A percentile compares a stretch with the other conserved stretches of the same genome.
phyloP scores from a whole-genome alignment of 345 rosid genomes.

The Odontarrhena argentea region DNA sequence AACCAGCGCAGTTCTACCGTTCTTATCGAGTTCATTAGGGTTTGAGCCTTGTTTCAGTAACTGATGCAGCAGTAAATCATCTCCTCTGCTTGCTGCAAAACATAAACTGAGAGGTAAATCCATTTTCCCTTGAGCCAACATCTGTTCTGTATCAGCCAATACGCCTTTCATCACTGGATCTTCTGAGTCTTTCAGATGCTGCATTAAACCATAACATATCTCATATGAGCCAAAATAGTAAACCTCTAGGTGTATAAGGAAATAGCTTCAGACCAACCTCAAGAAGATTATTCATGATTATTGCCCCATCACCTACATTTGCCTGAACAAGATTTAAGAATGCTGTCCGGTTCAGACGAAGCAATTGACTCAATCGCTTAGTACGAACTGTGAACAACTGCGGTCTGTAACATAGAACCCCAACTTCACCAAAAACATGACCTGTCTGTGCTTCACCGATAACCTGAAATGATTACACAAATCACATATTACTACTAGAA shows the following conservation, averaged over 20 bases:
- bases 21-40: constrained; percentile 66
- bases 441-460: constrained; percentile 69
- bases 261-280: constrained; percentile 52
- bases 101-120: constrained; percentile 78
- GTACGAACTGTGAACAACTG: constrained; percentile 83
- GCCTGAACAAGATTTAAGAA: constrained; percentile 71
- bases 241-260: constrained; percentile 9
- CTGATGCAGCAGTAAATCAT: constrained; percentile 72
- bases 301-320: constrained; percentile 84
- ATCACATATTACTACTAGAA: constrained; percentile 3
- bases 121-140: constrained; percentile 78
- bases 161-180: constrained; percentile 65
- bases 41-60: constrained; percentile 67
- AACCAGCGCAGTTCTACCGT: constrained; percentile 72
- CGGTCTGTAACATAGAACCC: constrained; percentile 80
- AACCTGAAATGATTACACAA: constrained; percentile 46
- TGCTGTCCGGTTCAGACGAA: constrained; percentile 76
- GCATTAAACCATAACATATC: constrained; percentile 33
- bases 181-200: constrained; percentile 69
- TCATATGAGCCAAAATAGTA: constrained; percentile 6
- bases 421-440: constrained; percentile 87
- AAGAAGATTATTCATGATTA: constrained; percentile 85
- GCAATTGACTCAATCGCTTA: constrained; percentile 74
- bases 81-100: constrained; percentile 84
- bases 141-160: constrained; percentile 64